Conservation (phyloP, 2,329 filamentous ascomycete genomes). For the Pseudopyricularia javanii region DNA sequence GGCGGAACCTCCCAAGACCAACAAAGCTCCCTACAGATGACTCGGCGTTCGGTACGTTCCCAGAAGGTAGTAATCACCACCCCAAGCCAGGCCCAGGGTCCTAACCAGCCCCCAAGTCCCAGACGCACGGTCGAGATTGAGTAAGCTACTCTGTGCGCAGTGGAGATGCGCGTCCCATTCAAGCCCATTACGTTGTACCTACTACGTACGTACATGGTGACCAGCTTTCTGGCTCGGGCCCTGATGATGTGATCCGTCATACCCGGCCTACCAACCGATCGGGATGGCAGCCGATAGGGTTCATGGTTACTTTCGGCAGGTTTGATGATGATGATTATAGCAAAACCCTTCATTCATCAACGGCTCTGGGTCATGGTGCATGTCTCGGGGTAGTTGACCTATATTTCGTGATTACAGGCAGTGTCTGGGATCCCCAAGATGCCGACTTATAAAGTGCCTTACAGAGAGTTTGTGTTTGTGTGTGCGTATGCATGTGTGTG, state of each 20-base stretch:
- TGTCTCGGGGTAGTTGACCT: background rate
- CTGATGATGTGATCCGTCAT: background rate
- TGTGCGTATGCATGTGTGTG: no score
- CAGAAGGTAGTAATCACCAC: no score
- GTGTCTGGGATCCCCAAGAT: no score
- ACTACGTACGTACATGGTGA: background rate
- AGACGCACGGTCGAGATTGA: no score
- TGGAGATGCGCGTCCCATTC: background rate
- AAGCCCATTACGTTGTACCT: background rate
- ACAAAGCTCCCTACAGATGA: no score
- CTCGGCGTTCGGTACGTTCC: no score
- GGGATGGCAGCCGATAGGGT: background rate
- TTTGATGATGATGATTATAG: background rate
- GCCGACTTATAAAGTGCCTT: no score
- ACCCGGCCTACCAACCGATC: background rate
- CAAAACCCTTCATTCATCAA: background rate
- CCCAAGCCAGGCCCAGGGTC: no score
- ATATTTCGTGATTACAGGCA: no score
- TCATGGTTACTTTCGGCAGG: background rate
- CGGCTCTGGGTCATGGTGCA: background rate
- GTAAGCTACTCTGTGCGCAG: background rate
- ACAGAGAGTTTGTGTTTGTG: background rate
- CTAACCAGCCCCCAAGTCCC: no score
- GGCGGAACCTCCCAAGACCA: no score
- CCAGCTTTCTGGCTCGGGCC: background rate